These are phyloP conservation scores for Furcasterigmium sp. DNA, from an alignment of 2,329 filamentous ascomycete species.

Conservation along the genomic window DNA sequence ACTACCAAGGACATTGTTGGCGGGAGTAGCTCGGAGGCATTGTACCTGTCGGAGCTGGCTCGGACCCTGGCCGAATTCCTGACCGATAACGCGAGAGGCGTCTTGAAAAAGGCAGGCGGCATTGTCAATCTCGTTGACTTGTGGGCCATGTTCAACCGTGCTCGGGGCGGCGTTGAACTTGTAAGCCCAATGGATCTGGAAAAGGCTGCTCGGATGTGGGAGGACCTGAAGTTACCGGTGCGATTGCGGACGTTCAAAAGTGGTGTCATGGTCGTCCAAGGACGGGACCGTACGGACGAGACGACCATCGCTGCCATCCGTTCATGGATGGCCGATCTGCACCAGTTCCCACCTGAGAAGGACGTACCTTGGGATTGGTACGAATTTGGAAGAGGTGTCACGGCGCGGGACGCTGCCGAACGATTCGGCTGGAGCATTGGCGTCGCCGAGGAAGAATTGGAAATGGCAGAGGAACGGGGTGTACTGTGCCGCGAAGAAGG, in stretches of 20 bases:
- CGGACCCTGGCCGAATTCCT: constrained; percentile 84
- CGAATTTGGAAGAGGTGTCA: constrained; percentile 77
- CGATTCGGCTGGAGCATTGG: constrained; percentile 96
- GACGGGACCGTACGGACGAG: constrained; percentile 82
- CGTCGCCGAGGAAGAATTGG: constrained; percentile 88
- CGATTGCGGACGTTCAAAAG: constrained; percentile 85
- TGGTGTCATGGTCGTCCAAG: constrained; percentile 90
- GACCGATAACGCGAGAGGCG: constrained; percentile 74
- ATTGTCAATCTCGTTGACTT: constrained; percentile 87
- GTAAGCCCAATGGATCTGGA: constrained; percentile 90
- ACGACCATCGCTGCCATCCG: constrained; percentile 75
- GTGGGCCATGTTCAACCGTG: constrained; percentile 93
- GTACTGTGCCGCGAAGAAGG: constrained; percentile 86
- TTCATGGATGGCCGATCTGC: constrained; percentile 71
- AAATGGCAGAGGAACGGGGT: constrained; percentile 93
- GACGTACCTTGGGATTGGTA: constrained; percentile 71
- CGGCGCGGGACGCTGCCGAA: constrained; percentile 83
- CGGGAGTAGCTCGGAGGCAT: constrained; percentile 65
- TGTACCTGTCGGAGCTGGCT: constrained; percentile 85
- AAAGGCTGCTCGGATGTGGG: constrained; percentile 84
- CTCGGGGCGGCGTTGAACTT: constrained; percentile 87
- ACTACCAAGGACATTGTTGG: constrained; percentile 93
- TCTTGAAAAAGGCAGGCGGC: constrained; percentile 74
- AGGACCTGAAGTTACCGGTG: constrained; percentile 78
- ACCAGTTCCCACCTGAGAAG: constrained; percentile 57